Evolutionary conservation across 768 basidiomycete genomes (phyloP).

Genomic region (Boletus subparvulus): DNA sequence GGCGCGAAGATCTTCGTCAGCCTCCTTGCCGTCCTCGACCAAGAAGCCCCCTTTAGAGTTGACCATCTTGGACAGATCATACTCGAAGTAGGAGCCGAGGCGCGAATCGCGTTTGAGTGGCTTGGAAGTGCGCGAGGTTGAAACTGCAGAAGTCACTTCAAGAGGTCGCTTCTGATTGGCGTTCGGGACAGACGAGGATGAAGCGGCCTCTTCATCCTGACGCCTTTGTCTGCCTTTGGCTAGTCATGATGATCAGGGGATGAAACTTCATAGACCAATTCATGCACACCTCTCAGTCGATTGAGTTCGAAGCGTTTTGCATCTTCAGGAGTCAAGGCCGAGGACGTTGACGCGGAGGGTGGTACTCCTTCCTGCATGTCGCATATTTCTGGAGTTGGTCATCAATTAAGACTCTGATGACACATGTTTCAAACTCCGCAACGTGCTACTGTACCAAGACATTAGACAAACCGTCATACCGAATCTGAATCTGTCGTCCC

Average conservation of each 20-base stretch:
- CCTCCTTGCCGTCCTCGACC: conserved; percentile 82
- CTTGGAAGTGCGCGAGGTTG: conserved; percentile 60
- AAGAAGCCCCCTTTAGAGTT: conserved; percentile 97
- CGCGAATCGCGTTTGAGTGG: conserved; percentile 69
- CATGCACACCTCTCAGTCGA: conserved; percentile 61
- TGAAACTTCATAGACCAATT: not conserved
- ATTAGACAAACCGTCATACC: not conserved
- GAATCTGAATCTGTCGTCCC: not conserved
- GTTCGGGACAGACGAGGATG: conserved; percentile 51
- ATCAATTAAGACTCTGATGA: conserved; percentile 10
- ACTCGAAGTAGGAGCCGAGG: conserved; percentile 92
- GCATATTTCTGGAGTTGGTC: not conserved
- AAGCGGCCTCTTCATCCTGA: conserved; percentile 52
- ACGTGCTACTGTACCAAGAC: too few relatives aligned
- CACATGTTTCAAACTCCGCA: conserved; percentile 10
- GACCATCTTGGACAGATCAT: conserved; percentile 95
- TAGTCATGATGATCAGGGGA: conserved; percentile 27
- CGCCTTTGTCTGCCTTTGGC: conserved; percentile 77
- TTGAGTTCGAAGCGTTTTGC: conserved; percentile 74
- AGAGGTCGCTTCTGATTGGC: conserved; percentile 77
- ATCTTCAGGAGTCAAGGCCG: conserved; percentile 63
- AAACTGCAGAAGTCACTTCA: conserved; percentile 51
- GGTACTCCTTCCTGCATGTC: conserved; percentile 9
- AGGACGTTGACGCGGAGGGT: conserved; percentile 7
- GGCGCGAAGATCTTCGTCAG: conserved; percentile 68